phyloP scores from a whole-genome alignment of 805 yeast genomes.

The Starmerella geochares region DNA sequence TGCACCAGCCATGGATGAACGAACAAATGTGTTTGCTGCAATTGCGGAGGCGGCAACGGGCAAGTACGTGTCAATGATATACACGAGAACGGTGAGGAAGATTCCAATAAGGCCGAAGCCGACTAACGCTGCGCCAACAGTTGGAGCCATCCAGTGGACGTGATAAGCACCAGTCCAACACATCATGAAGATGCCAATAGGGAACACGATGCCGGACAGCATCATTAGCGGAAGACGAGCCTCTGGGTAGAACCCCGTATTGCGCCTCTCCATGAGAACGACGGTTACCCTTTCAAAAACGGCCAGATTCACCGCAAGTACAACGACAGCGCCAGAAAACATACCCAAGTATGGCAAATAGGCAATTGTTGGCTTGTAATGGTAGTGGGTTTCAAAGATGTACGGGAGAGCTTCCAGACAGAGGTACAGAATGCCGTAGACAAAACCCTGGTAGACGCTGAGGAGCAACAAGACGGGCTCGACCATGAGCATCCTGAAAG shows the following conservation, averaged over 20 bases:
- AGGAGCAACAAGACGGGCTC: constrained; percentile 68
- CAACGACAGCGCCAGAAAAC: constrained; percentile 49
- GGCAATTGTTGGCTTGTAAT: constrained; percentile 48
- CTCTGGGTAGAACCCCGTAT: constrained; percentile 62
- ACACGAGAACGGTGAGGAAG: constrained; percentile 51
- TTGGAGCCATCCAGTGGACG: constrained; percentile 58
- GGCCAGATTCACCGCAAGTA: constrained; percentile 48
- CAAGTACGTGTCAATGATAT: constrained; percentile 51
- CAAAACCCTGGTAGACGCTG: constrained; percentile 62
- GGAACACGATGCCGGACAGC: constrained; percentile 58
- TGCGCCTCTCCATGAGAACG: constrained; percentile 40
- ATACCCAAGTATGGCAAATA: constrained; percentile 74
- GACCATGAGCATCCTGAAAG: constrained; percentile 50
- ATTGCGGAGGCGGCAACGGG: constrained; percentile 52
- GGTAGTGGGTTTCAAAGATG: constrained; percentile 54
- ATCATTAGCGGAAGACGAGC: constrained; percentile 70
- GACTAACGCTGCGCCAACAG: constrained; percentile 45
- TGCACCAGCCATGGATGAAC: constrained; percentile 50
- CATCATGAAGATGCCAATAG: constrained; percentile 75
- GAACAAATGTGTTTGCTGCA: constrained; percentile 52
- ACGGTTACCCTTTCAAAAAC: constrained; percentile 46
- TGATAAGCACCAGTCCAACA: constrained; percentile 75
- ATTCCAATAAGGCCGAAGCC: constrained; percentile 46
- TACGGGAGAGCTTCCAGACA: constrained; percentile 67
- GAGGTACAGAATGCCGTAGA: constrained; percentile 69